Base-by-base conservation (phyloP, 208 protist genomes). In the Acanthamoeba royreba region DNA sequence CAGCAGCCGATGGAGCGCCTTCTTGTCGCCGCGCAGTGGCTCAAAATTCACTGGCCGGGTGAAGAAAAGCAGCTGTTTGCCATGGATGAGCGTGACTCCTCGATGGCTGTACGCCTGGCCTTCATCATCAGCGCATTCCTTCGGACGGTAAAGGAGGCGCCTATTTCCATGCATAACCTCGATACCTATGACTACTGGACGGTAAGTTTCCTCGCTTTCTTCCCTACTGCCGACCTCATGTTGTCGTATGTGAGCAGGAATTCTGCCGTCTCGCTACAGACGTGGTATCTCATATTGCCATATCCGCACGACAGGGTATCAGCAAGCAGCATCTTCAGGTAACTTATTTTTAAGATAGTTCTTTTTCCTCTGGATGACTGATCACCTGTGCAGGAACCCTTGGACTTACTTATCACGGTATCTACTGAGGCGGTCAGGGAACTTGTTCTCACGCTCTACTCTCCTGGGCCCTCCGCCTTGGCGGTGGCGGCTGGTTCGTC, bases 1-100 rank as follows among this genome's bases (percentile, higher is more conserved):
- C 69, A 81, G 69, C 22, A 47, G 40, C 69, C 69, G 25, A 81
- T 81, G 69, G 69, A 81, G 69, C 69, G 69, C 19, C 69, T 81
- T 42, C 69, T 81, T 25, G 69, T 81, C 69, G 40, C 69, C 69
- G 5, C 33, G 15, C 69, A 81, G 40, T 81, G 69, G 69, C 69
- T 81, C 69, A 81, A 81, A 42, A 49, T 81, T 33, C 69, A 81
- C 69, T 81, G 69, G 69, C 69, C 69, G 15, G 69, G 69, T 47
- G 69, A 81, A 42, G 69, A 81, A 22, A 81, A 47, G 69, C 69
- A 81, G 69, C 19, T 81, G 69, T 81, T 43, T 22, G 69, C 69
- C 25, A 81, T 81, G 69, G 69, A 81, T 42, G 69, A 81, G 33
- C 22, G 69, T 11, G 69, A 81, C n/a, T 81, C 69, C 40, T 81